A percentile compares a stretch with the other conserved stretches of the same genome.
Evolutionary conservation across 31 red algal genomes (phyloP).

Genomic region (Endocladia muricata): DNA sequence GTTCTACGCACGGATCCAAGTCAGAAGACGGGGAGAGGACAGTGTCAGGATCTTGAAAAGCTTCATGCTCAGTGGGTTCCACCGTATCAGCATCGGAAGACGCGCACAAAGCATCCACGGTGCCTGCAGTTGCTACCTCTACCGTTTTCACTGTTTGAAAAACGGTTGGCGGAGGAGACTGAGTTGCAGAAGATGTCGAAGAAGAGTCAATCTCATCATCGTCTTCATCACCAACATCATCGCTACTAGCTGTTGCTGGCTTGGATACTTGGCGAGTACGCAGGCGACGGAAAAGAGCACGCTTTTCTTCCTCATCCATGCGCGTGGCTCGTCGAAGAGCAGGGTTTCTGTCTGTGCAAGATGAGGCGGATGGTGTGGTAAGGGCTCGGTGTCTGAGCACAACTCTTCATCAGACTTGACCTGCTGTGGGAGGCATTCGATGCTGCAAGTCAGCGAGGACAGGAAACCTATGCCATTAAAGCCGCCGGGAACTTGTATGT

Average conservation of each 20-base stretch:
- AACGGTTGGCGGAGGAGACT: not conserved
- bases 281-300: slow-evolving; percentile 26
- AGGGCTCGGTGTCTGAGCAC: no score
- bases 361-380: no score
- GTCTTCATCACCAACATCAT: slow-evolving; percentile 6
- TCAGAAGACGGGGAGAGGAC: not conserved
- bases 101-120: not conserved
- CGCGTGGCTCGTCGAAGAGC: no score
- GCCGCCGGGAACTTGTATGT: no score
- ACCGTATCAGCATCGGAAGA: slow-evolving; percentile 57
- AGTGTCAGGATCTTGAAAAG: not conserved
- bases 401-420: no score
- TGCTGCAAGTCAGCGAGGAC: no score
- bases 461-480: no score
- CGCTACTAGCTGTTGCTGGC: not conserved
- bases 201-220: not conserved
- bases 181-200: not conserved
- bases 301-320: slow-evolving; percentile 50
- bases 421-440: no score
- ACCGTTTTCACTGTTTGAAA: not conserved
- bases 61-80: slow-evolving; percentile 17
- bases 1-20: not conserved
- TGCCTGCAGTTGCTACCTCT: no score
- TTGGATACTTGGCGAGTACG: not conserved
- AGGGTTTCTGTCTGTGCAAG: no score